A percentile compares a stretch with the other conserved stretches of the same genome.
These are phyloP conservation scores for Hypoxylon sp. DNA, from an alignment of 2,329 filamentous ascomycete species.

Conservation along the genomic window DNA sequence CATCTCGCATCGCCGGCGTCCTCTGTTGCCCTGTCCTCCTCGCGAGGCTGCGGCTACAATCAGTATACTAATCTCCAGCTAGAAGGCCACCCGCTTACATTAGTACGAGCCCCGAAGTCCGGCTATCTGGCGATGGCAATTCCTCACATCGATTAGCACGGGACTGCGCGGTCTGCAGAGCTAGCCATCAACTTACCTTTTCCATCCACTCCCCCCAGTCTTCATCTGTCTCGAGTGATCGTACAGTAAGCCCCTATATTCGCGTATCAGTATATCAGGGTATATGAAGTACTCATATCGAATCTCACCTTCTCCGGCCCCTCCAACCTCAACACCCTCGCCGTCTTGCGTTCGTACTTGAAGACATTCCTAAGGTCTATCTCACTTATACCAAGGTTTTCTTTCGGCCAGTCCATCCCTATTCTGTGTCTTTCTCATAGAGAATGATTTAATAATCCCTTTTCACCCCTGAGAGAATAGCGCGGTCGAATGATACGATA, in stretches of 20 bases:
- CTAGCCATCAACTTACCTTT: not conserved
- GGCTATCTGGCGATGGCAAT: not conserved
- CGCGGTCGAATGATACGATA: not conserved
- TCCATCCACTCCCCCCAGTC: conserved; percentile 22
- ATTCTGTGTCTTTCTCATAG: not conserved
- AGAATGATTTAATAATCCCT: not conserved
- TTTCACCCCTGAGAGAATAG: not conserved
- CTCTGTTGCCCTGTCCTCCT: conserved; percentile 12
- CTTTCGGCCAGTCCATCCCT: conserved; percentile 33
- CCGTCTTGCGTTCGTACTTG: conserved; percentile 20
- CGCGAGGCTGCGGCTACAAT: not conserved
- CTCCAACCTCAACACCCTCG: conserved; percentile 14
- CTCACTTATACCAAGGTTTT: conserved; percentile 16
- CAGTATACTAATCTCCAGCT: not conserved
- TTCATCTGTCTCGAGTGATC: conserved; percentile 5
- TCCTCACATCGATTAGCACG: conserved; percentile 6
- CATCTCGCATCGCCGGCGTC: not conserved
- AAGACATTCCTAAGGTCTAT: conserved; percentile 23
- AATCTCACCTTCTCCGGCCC: conserved; percentile 5
- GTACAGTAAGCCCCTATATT: not conserved
- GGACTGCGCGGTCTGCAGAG: not conserved
- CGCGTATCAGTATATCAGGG: not conserved
- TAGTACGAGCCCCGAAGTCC: conserved; percentile 4
- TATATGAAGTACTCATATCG: not conserved
- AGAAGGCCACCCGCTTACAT: conserved; percentile 5